Percentiles rank a stretch among this genome's conserved stretches.
phyloP scores from a whole-genome alignment of 148 eudicot species.

The Vaccinium myrtillus region DNA sequence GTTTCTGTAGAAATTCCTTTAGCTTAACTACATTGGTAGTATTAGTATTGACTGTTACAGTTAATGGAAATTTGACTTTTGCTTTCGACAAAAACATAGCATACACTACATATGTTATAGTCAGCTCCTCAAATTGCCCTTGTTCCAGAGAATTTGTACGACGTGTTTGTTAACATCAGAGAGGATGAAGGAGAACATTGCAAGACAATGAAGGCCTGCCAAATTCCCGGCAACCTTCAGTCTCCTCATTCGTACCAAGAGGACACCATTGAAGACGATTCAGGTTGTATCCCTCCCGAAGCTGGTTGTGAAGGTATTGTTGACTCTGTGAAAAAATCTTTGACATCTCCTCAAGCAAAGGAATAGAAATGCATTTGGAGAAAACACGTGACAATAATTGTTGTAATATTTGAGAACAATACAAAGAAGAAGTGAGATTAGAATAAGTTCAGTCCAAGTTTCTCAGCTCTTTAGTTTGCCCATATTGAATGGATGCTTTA shows the following conservation, averaged over 20 bases:
- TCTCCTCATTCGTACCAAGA: conserved; percentile 74
- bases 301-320: conserved; percentile 82
- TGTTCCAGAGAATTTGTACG: conserved; percentile 72
- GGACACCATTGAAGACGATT: conserved; percentile 43
- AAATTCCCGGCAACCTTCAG: conserved; percentile 81
- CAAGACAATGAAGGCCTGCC: conserved; percentile 99
- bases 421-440: not conserved
- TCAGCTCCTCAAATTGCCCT: not conserved
- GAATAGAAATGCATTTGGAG: conserved; percentile 17
- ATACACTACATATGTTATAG: not conserved
- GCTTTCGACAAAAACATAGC: not conserved
- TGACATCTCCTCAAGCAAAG: conserved; percentile 34
- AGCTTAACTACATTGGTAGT: not conserved
- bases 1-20: not conserved
- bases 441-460: not conserved
- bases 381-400: not conserved
- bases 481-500: not conserved
- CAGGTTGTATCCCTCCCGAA: conserved; percentile 44
- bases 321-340: conserved; percentile 80
- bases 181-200: conserved; percentile 99
- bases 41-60: not conserved
- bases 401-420: not conserved
- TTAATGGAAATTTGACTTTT: not conserved
- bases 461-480: not conserved
- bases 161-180: conserved; percentile 82